phyloP scores from a whole-genome alignment of 306 rosid species.

The Cicer cuneatum region DNA sequence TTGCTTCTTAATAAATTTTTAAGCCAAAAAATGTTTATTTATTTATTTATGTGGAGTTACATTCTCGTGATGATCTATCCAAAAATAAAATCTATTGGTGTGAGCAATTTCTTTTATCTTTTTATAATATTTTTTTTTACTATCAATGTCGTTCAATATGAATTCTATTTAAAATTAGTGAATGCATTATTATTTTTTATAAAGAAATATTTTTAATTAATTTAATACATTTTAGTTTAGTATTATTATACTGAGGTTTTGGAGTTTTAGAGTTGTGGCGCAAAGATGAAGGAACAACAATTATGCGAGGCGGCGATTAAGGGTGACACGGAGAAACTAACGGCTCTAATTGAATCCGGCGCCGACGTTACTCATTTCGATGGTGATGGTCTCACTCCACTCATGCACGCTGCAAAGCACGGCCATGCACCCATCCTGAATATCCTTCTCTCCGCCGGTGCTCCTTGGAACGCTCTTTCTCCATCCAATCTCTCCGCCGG shows the following conservation, averaged over 20 bases:
- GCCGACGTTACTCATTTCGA: slow-evolving; percentile 71
- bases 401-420: slow-evolving; percentile 85
- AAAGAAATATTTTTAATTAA: no score
- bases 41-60: no score
- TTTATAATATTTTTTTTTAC: no score
- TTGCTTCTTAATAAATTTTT: no score
- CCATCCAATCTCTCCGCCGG: slow-evolving; percentile 82
- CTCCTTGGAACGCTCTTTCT: slow-evolving; percentile 95
- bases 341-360: slow-evolving; percentile 60
- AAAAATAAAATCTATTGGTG: no score
- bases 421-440: slow-evolving; percentile 67
- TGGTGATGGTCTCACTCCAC: slow-evolving; percentile 74
- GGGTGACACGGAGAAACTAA: slow-evolving; percentile 64
- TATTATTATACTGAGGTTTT: neutral
- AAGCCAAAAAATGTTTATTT: no score
- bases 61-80: no score
- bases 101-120: no score
- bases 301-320: slow-evolving; percentile 74
- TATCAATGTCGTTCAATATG: no score
- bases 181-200: no score
- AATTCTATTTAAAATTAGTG: no score
- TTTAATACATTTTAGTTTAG: no score
- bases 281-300: slow-evolving; percentile 58
- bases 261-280: slow-evolving; percentile 19
- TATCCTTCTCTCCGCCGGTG: slow-evolving; percentile 74